Evolutionary conservation across 2,329 filamentous ascomycete species (phyloP).

Genomic region (Ceratocystis colombiana): DNA sequence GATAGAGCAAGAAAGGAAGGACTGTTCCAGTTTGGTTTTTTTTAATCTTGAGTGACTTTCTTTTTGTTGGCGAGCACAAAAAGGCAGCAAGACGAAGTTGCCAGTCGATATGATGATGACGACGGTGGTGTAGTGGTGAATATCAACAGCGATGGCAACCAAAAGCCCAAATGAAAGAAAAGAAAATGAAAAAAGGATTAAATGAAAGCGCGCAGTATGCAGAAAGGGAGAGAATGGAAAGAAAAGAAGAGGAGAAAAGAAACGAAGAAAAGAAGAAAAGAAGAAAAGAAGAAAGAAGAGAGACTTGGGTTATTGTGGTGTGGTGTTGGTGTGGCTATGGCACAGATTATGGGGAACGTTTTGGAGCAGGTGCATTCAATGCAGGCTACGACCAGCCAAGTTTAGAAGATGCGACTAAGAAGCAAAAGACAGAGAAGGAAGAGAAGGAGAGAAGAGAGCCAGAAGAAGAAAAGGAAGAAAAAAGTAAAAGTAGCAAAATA

Average conservation of each 20-base stretch:
- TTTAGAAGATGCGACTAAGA: constrained; percentile 10
- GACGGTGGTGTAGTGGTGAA: too few relatives aligned
- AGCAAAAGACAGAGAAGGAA: background rate
- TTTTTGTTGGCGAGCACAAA: background rate
- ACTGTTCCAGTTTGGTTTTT: background rate
- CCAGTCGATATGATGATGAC: background rate
- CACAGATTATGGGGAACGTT: constrained; percentile 16
- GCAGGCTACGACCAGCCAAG: constrained; percentile 10
- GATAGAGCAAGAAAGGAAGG: constrained; percentile 21
- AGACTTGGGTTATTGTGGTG: background rate
- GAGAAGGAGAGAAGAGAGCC: constrained; percentile 1
- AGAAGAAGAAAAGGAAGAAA: constrained; percentile 6
- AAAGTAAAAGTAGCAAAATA: constrained; percentile 9
- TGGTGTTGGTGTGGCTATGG: constrained; percentile 18
- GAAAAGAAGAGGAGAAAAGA: background rate
- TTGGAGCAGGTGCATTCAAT: constrained; percentile 17
- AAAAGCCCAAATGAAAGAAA: constrained; percentile 21
- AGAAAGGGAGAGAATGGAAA: background rate
- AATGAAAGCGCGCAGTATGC: background rate
- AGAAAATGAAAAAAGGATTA: constrained; percentile 22
- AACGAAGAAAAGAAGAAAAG: constrained; percentile 1
- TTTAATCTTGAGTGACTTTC: background rate
- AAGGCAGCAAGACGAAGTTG: background rate
- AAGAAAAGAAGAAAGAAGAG: constrained; percentile 7
- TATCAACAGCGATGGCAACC: background rate